Evolutionary conservation across 1,139 yeast genomes (phyloP).

Genomic region (Suhomyces wounanorum): DNA sequence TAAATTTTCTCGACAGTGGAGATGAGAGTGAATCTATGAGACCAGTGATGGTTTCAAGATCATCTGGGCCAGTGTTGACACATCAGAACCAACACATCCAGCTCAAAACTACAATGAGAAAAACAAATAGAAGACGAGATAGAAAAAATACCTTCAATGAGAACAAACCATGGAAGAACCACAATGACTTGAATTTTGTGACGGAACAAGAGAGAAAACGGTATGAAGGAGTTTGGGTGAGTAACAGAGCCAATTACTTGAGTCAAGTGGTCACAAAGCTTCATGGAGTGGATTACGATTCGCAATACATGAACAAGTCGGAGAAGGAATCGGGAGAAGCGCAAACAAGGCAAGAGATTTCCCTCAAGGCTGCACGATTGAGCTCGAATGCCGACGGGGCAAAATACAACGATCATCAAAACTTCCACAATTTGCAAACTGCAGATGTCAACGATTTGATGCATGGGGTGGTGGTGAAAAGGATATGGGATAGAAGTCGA

Average conservation of each 20-base stretch:
- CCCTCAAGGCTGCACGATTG: slow-evolving; percentile 34
- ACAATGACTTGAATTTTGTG: slow-evolving; percentile 58
- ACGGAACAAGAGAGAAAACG: slow-evolving; percentile 78
- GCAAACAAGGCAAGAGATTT: slow-evolving; percentile 20
- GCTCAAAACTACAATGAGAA: slow-evolving; percentile 69
- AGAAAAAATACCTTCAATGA: slow-evolving; percentile 66
- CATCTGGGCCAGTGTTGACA: slow-evolving; percentile 12
- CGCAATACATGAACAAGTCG: slow-evolving; percentile 6
- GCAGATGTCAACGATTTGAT: slow-evolving; percentile 45
- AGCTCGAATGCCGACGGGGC: slow-evolving; percentile 27
- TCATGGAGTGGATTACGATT: slow-evolving; percentile 34
- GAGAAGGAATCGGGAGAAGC: slow-evolving; percentile 16
- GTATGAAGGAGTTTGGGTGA: slow-evolving; percentile 92
- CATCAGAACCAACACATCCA: slow-evolving; percentile 35
- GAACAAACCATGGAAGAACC: slow-evolving; percentile 95
- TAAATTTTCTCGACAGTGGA: slow-evolving; percentile 20
- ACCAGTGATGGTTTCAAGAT: slow-evolving; percentile 6
- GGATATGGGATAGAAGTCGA: slow-evolving; percentile 78
- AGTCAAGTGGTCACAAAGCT: slow-evolving; percentile 40
- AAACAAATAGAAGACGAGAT: slow-evolving; percentile 45
- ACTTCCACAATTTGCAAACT: slow-evolving; percentile 34
- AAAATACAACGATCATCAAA: slow-evolving; percentile 23
- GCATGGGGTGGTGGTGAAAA: slow-evolving; percentile 70
- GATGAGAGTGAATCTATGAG: slow-evolving; percentile 15
- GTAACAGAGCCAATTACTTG: slow-evolving; percentile 72